These are phyloP conservation scores for Mortierella sp. DNA, from an alignment of 371 early-diverging fungal species.

Conservation along the genomic window DNA sequence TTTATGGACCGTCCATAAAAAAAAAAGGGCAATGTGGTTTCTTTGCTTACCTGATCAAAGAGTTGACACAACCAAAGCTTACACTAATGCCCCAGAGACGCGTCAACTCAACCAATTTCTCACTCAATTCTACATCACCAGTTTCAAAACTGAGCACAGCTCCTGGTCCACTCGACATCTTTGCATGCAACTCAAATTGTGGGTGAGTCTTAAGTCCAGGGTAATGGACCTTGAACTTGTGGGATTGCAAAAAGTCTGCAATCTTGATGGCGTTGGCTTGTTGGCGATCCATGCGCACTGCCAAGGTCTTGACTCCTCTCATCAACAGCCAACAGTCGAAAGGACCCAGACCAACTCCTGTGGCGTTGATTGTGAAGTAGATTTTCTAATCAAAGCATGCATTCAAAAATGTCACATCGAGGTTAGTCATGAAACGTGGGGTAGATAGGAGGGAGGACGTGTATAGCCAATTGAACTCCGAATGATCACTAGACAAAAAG, in stretches of 20 bases:
- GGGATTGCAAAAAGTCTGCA: constrained; percentile 83
- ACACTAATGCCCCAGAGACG: constrained; percentile 93
- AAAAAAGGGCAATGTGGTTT: background rate
- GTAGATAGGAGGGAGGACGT: background rate
- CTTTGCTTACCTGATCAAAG: constrained; percentile 83
- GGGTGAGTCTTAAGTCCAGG: constrained; percentile 92
- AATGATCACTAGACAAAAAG: background rate
- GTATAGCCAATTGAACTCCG: background rate
- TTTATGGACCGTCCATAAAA: too few relatives aligned
- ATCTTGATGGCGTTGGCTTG: constrained; percentile 82
- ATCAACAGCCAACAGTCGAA: constrained; percentile 90
- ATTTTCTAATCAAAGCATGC: constrained; percentile 62
- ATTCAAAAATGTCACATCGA: background rate
- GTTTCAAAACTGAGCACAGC: constrained; percentile 96
- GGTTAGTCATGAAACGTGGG: constrained; percentile 1
- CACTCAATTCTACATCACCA: constrained; percentile 85
- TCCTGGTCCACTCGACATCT: constrained; percentile 89
- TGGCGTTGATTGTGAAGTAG: constrained; percentile 90
- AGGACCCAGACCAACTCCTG: constrained; percentile 90
- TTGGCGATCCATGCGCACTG: constrained; percentile 90
- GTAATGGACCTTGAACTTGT: constrained; percentile 87
- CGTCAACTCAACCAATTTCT: constrained; percentile 87
- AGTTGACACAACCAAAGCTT: constrained; percentile 97
- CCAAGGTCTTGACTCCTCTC: constrained; percentile 91
- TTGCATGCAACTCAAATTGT: constrained; percentile 85